These are phyloP conservation scores for Microdochium nivale DNA, from an alignment of 2,329 filamentous ascomycete genomes.

Conservation along the genomic window DNA sequence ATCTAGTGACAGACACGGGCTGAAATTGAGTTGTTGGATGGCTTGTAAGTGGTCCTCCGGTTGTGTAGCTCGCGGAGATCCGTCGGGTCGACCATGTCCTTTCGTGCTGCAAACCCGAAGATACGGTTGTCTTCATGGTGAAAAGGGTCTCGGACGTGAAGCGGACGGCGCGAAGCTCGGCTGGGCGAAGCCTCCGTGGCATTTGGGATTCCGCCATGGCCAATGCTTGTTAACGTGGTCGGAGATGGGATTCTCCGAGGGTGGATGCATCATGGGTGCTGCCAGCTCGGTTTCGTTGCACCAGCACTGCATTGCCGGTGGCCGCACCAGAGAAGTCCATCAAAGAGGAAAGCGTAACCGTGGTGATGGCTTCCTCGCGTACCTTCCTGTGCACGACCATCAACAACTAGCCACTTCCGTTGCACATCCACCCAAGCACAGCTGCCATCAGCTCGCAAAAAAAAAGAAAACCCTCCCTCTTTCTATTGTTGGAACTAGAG, in stretches of 20 bases:
- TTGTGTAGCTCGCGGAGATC: constrained; percentile 13
- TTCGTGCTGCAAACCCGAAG: neutral
- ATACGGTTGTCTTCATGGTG: constrained; percentile 2
- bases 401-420: too few species aligned
- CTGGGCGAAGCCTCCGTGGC: neutral
- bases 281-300: too few species aligned
- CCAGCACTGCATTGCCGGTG: too few species aligned
- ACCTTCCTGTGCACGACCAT: too few species aligned
- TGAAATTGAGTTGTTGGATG: constrained; percentile 13
- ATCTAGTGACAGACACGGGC: constrained; percentile 10
- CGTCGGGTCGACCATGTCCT: constrained; percentile 9
- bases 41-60: constrained; percentile 8
- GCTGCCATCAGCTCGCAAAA: too few species aligned
- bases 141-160: constrained; percentile 3
- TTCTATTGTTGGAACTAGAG: too few species aligned
- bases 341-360: too few species aligned
- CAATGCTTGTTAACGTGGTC: neutral
- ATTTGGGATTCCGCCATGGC: neutral
- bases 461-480: too few species aligned
- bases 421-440: too few species aligned
- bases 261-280: too few species aligned
- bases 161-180: constrained; percentile 4
- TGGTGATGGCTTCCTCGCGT: too few species aligned
- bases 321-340: too few species aligned
- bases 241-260: neutral